Percentiles rank a stretch among this genome's conserved stretches.
phyloP scores from a whole-genome alignment of 129 eudicot genomes.

The Mikania micrantha region DNA sequence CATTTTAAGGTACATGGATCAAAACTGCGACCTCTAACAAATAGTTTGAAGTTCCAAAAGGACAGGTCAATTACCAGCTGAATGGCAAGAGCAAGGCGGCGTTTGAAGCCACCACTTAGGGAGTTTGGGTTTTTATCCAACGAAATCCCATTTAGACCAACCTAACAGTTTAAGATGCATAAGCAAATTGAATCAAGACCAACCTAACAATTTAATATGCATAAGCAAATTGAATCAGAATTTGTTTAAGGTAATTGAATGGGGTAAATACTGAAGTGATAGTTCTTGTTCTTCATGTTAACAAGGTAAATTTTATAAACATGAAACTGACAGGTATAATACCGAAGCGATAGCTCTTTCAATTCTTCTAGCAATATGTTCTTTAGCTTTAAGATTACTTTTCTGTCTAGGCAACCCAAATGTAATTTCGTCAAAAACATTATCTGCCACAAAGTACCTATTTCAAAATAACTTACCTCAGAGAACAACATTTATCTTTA shows the following conservation, averaged over 20 bases:
- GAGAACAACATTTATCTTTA: background rate
- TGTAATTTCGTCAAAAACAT: constrained; percentile 77
- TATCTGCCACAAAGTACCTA: constrained; percentile 87
- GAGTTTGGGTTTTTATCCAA: constrained; percentile 92
- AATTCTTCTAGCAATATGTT: constrained; percentile 69
- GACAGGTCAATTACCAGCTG: constrained; percentile 56
- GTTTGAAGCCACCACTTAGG: constrained; percentile 97
- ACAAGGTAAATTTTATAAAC: background rate
- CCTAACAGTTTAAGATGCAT: constrained; percentile 39
- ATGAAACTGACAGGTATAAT: constrained; percentile 10
- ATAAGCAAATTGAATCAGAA: background rate
- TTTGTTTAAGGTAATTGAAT: background rate
- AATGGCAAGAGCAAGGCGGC: constrained; percentile 94
- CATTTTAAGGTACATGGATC: background rate
- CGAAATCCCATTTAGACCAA: constrained; percentile 79
- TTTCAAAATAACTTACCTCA: constrained; percentile 10
- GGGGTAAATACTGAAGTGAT: background rate
- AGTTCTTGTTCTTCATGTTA: background rate
- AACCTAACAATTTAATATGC: constrained; percentile 46
- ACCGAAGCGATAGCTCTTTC: constrained; percentile 78
- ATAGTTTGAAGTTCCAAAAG: constrained; percentile 8
- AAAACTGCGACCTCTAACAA: background rate
- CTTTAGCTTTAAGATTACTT: constrained; percentile 48
- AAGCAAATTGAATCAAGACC: constrained; percentile 44
- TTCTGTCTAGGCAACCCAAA: constrained; percentile 94